These are phyloP conservation scores for Kalaharituber pfeilii DNA, from an alignment of 2,329 filamentous ascomycete species.

Conservation along the genomic window DNA sequence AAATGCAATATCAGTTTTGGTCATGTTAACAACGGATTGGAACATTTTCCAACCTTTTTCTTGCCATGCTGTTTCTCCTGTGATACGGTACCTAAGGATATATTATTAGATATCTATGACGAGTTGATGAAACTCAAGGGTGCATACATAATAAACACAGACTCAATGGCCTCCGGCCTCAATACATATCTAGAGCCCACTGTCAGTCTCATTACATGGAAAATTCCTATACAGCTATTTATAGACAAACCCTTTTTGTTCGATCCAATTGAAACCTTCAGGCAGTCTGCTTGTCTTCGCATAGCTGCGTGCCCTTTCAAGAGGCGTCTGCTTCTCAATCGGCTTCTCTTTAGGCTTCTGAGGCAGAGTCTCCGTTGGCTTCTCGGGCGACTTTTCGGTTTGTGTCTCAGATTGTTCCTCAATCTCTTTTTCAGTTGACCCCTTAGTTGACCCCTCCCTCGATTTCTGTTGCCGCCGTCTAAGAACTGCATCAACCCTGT, in stretches of 20 bases:
- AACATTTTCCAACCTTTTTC: constrained; percentile 84
- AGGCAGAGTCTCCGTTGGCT: neutral
- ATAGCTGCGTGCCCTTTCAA: neutral
- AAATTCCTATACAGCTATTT: neutral
- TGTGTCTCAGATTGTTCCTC: neutral
- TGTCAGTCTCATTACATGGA: neutral
- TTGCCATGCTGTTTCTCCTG: constrained; percentile 55
- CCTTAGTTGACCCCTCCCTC: neutral
- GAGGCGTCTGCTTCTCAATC: neutral
- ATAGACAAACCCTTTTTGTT: neutral
- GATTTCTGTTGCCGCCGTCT: too few species aligned
- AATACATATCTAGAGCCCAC: constrained; percentile 38
- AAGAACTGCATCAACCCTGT: too few species aligned
- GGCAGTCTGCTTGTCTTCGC: neutral
- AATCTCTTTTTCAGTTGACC: neutral
- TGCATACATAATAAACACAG: constrained; percentile 61
- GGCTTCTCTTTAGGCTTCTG: neutral
- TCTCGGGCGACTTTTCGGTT: neutral
- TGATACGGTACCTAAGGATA: constrained; percentile 88
- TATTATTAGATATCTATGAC: too few species aligned
- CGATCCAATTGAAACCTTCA: neutral
- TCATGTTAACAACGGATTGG: constrained; percentile 47
- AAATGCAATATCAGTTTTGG: constrained; percentile 25
- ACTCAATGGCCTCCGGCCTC: constrained; percentile 64
- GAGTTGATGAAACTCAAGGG: too few species aligned